Base-by-base conservation (phyloP, 805 yeast species). In the Millerago galiae region DNA sequence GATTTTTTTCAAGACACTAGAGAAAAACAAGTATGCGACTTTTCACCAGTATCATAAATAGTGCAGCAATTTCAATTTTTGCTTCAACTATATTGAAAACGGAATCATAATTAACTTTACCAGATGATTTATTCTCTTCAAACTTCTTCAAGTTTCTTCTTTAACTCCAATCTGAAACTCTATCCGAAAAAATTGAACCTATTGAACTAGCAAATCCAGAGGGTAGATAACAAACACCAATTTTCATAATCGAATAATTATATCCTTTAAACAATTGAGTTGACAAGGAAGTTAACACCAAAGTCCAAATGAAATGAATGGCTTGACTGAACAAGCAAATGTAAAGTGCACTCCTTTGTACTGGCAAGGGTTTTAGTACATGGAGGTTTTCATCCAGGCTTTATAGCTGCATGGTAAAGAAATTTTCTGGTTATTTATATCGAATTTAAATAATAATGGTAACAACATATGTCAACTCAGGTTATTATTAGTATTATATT, bases 171-270 rank as follows among this genome's bases (percentile, higher is more conserved):
- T 84, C 81, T 51, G 84, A 55, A 4, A 76, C 33, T 48, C 68
- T 65, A 1, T 95, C 95, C 3, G 79, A 61, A 0, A 57, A 29
- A 0, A 86, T 47, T 0, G 90, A 75, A 21, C 91, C 87, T 1
- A 68, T 32, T 12, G 83, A 58, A 5, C 86, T 75, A 10, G 82
- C 83, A 0, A 75, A 51, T 13, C 96, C 96, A 15, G 81, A 78
- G 3, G 95, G 83, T 33, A 88, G 66, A 54, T 79, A 88, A 42
- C 87, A 77, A n/a, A 78, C 61, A 4, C 95, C 95, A 34, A 85
- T 75, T 36, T 76, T 68, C 36, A 76, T 62, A 1, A 79, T 72
- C 1, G 71, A 49, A 46, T 77, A 73, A 25, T 68, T 61, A 50
- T 86, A 85, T 5, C 63, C 48, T 8, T 59, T 58, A 28, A 74